These are phyloP conservation scores for Kurtzmaniella natalensis DNA, from an alignment of 1,139 yeast species.

Conservation along the genomic window DNA sequence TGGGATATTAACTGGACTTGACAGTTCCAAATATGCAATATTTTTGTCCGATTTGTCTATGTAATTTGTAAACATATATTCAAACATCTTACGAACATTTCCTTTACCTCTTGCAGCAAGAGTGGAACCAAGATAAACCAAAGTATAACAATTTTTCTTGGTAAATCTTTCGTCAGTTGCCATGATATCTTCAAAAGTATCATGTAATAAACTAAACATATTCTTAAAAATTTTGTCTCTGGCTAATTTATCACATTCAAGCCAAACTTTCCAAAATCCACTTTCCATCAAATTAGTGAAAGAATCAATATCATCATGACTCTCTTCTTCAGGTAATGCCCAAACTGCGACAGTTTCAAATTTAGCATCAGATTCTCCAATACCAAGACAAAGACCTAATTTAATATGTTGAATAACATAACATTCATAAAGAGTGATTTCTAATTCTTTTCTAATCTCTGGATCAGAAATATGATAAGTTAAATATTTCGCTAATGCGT, in stretches of 20 bases:
- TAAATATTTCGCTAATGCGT: constrained; percentile 47
- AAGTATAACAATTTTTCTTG: constrained; percentile 45
- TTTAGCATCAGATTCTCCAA: constrained; percentile 36
- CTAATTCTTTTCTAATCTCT: constrained; percentile 36
- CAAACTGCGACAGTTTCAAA: constrained; percentile 65
- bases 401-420: constrained; percentile 54
- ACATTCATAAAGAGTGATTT: constrained; percentile 48
- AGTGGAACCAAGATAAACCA: constrained; percentile 59
- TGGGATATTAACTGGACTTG: constrained; percentile 45
- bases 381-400: constrained; percentile 52
- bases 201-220: constrained; percentile 54
- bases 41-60: constrained; percentile 42
- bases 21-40: constrained; percentile 56
- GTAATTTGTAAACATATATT: constrained; percentile 48
- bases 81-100: constrained; percentile 54
- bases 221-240: constrained; percentile 52
- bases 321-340: constrained; percentile 49
- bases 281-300: constrained; percentile 50
- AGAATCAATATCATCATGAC: constrained; percentile 41
- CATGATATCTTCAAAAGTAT: constrained; percentile 39
- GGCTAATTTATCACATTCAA: constrained; percentile 49
- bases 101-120: constrained; percentile 65
- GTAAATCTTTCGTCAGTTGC: constrained; percentile 29
- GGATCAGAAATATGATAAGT: constrained; percentile 37
- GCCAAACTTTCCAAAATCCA: constrained; percentile 54